Evolutionary conservation across 179 eudicot genomes (phyloP), one percentile per base, ranked within the genome.

Genomic region (Sideroxylon spinosum): DNA sequence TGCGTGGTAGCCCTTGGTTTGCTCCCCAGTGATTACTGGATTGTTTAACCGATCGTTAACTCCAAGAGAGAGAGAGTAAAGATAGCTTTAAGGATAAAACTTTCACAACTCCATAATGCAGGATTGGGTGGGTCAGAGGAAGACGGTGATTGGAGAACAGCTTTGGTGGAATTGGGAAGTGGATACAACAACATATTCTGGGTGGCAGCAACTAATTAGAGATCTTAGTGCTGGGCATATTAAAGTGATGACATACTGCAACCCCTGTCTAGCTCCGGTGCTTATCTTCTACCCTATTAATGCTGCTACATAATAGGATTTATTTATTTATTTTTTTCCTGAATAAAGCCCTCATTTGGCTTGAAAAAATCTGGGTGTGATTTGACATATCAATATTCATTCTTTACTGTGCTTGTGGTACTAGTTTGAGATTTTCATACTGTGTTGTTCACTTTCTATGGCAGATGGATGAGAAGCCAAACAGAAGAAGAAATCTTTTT

Each of bases 151-250:
- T 6, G 98, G 98, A 49, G 93, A 98, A 76, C 98, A 95, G 76
- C 93, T 93, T 49, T 93, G 98, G 98, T 95, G 98, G 98, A 95
- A 95, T 56, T 95, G 98, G 98, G 98, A 95, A 85, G 98, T 93
- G 69, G 98, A 95, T 83, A 80, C 87, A 57, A 71, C 63, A 11
- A 84, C 93, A 77, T 95, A 95, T 78, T 73, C 76, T 53, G 95
- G 98, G 80, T 95, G 98, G 98, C 75, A 74, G 44, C 78, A 93
- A 78, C 89, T 95, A 46, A 85, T 90, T 55, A 71, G 86, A 80
- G 97, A 93, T 79, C 94, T 93, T 52, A 76, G 85, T 76, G 80
- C 79, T 16, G 82, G 79, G 61, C 78, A 88, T 65, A 85, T 95
- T 59, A 86, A 90, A 88, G 92, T 93, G 80, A 93, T 95, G 98